Percentiles rank a stretch among this genome's conserved stretches.
phyloP scores from a whole-genome alignment of 1,284 basidiomycete species.

The Naganishia sp. region DNA sequence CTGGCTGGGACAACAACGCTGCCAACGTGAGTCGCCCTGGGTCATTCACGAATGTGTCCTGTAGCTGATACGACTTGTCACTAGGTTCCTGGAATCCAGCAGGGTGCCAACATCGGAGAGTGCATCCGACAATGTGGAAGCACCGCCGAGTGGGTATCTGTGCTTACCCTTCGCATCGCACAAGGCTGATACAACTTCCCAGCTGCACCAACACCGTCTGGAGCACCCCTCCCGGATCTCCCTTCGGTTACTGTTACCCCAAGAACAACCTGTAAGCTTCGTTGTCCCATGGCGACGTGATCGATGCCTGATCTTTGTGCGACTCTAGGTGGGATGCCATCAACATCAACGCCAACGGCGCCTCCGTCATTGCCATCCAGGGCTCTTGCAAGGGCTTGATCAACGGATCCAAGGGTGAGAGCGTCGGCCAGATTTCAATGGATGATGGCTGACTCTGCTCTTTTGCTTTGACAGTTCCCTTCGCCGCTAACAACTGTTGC shows the following conservation, averaged over 20 bases:
- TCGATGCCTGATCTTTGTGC: not conserved
- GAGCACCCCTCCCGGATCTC: not conserved
- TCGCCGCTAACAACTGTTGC: conserved; percentile 14
- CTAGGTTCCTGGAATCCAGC: conserved; percentile 5
- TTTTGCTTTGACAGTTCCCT: not conserved
- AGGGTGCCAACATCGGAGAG: not conserved
- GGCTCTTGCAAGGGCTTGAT: conserved; percentile 1
- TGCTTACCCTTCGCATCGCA: not conserved
- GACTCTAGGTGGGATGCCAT: conserved; percentile 5
- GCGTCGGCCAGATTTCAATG: not conserved
- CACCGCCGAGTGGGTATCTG: conserved; percentile 1
- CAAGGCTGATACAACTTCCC: not conserved
- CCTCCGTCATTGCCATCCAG: not conserved
- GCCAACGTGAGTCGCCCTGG: conserved; percentile 3
- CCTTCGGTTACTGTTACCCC: conserved; percentile 19
- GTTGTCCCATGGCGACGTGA: not conserved
- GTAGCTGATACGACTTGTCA: too few species aligned
- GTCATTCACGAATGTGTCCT: too few species aligned
- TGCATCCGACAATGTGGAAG: conserved; percentile 3
- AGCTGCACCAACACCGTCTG: conserved; percentile 24
- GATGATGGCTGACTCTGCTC: not conserved
- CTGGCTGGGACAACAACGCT: conserved; percentile 20
- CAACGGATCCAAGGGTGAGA: conserved; percentile 7
- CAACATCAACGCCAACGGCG: conserved; percentile 8
- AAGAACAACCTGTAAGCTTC: conserved; percentile 15